phyloP scores from a whole-genome alignment of 345 rosid species.

The Jatropha curcas region DNA sequence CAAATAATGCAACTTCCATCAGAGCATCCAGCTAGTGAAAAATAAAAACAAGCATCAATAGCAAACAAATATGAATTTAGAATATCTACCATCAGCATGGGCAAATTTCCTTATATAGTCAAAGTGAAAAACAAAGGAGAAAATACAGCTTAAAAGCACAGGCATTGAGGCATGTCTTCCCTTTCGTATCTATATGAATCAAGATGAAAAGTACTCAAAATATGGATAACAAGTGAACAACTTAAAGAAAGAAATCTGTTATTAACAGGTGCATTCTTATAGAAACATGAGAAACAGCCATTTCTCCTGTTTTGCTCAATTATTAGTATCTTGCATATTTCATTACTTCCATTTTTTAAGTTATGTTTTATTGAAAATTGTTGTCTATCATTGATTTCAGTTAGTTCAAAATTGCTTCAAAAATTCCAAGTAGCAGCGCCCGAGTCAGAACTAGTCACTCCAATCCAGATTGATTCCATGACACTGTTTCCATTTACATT shows the following conservation, averaged over 20 bases:
- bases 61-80: slow-evolving; percentile 8
- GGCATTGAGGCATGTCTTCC: not conserved
- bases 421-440: too few species aligned
- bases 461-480: too few species aligned
- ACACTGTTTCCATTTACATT: too few species aligned
- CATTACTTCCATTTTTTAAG: too few species aligned
- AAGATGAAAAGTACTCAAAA: not conserved
- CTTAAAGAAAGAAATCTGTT: not conserved
- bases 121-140: not conserved
- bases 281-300: too few species aligned
- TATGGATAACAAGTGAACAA: not conserved
- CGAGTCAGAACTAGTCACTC: too few species aligned
- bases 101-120: not conserved
- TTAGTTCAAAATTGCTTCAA: too few species aligned
- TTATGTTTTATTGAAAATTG: too few species aligned
- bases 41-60: slow-evolving; percentile 7
- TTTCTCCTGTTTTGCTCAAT: too few species aligned
- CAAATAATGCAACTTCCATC: slow-evolving; percentile 92
- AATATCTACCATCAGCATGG: not conserved
- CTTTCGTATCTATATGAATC: slow-evolving; percentile 3
- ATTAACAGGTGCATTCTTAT: not conserved
- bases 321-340: too few species aligned
- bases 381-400: too few species aligned
- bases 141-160: not conserved
- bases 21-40: slow-evolving; percentile 79